Percentiles rank a stretch among this genome's conserved stretches.
These are phyloP conservation scores for Wickerhamomyces bovis DNA, from an alignment of 805 yeast species.

Conservation along the genomic window DNA sequence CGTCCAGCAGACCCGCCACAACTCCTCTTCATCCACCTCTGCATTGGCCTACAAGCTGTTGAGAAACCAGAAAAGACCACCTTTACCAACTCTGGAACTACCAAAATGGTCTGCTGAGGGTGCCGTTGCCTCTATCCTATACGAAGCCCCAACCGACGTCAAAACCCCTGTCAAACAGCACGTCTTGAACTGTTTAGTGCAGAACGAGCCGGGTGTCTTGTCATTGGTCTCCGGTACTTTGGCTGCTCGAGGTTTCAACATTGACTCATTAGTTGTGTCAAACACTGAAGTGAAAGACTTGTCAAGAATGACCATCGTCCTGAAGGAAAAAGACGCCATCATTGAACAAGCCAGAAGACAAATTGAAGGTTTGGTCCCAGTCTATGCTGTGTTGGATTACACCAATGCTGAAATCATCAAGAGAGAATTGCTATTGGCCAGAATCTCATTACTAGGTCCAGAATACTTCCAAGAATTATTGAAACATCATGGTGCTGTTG, in stretches of 20 bases:
- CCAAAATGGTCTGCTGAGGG: slow-evolving; percentile 96
- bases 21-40: slow-evolving; percentile 73
- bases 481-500: slow-evolving; percentile 59
- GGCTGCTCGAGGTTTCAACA: slow-evolving; percentile 98
- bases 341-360: slow-evolving; percentile 98
- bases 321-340: slow-evolving; percentile 91
- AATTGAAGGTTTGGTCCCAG: slow-evolving; percentile 96
- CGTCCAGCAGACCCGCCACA: slow-evolving; percentile 15
- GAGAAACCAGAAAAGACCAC: slow-evolving; percentile 79
- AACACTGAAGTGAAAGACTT: slow-evolving; percentile 93
- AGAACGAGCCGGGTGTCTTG: slow-evolving; percentile 97
- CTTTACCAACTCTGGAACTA: slow-evolving; percentile 86
- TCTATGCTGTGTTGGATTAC: slow-evolving; percentile 95
- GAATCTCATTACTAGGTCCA: slow-evolving; percentile 93
- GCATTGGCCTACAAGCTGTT: slow-evolving; percentile 92
- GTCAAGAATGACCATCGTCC: slow-evolving; percentile 93
- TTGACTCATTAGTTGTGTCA: slow-evolving; percentile 94
- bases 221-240: slow-evolving; percentile 89
- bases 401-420: slow-evolving; percentile 83
- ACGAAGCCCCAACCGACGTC: slow-evolving; percentile 68
- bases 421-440: slow-evolving; percentile 86
- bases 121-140: slow-evolving; percentile 91
- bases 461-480: slow-evolving; percentile 94
- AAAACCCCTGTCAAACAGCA: slow-evolving; percentile 71
- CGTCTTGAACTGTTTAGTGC: slow-evolving; percentile 93